These are phyloP conservation scores for Lithospermum erythrorhizon DNA, from an alignment of 257 asterid genomes.

Conservation along the genomic window DNA sequence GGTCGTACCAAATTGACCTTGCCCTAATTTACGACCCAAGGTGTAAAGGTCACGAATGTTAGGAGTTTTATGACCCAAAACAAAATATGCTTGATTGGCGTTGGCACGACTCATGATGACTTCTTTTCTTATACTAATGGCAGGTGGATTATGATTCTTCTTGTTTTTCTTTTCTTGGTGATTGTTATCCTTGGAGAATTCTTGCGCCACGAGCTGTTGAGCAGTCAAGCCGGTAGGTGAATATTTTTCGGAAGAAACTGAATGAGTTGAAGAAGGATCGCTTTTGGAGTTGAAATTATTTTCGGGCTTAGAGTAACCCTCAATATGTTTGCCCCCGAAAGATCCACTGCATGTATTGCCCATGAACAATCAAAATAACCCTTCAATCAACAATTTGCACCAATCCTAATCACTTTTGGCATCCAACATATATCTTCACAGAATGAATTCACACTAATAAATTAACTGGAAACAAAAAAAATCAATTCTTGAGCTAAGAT, in stretches of 20 bases:
- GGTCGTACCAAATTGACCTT: conserved; percentile 87
- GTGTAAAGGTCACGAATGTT: conserved; percentile 67
- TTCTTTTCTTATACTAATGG: conserved; percentile 36
- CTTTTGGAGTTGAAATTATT: conserved; percentile 36
- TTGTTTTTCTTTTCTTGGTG: conserved; percentile 10
- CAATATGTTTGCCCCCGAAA: conserved; percentile 50
- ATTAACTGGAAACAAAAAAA: neutral
- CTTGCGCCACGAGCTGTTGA: conserved; percentile 30
- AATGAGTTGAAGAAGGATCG: conserved; percentile 26
- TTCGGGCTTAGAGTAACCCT: conserved; percentile 52
- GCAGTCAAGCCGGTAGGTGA: conserved; percentile 31
- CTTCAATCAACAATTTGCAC: conserved; percentile 16
- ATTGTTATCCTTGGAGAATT: conserved; percentile 28
- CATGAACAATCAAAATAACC: conserved; percentile 54
- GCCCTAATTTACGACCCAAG: conserved; percentile 75
- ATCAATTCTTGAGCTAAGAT: too few relatives aligned
- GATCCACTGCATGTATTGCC: conserved; percentile 99
- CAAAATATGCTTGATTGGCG: conserved; percentile 47
- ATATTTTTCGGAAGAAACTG: conserved; percentile 31
- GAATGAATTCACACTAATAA: neutral
- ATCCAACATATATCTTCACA: conserved; percentile 7
- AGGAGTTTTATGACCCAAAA: conserved; percentile 70
- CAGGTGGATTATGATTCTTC: conserved; percentile 22
- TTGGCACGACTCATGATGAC: conserved; percentile 48
- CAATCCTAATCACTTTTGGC: conserved; percentile 12